Conservation (phyloP, 2,329 filamentous ascomycete species). For the Aspergillus puulaauensis region DNA sequence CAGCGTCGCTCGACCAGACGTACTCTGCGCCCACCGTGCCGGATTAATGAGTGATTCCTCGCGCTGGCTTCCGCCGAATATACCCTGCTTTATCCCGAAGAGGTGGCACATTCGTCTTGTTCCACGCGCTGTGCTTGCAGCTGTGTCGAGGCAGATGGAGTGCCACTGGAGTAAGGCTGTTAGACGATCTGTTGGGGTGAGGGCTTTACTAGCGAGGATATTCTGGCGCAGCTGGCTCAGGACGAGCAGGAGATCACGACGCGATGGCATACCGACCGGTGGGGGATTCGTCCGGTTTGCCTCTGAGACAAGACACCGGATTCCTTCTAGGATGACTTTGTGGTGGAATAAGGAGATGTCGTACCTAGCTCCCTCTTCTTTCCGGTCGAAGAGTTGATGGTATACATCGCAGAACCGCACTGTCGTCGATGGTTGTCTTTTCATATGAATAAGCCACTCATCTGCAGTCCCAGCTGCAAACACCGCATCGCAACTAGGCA, state of each 20-base stretch:
- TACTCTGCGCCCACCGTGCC: constrained; percentile 10
- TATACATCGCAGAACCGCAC: constrained; percentile 2
- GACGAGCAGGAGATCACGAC: neutral
- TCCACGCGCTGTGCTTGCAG: constrained; percentile 10
- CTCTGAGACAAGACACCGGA: constrained; percentile 1
- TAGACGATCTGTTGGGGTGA: neutral
- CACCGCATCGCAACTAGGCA: constrained; percentile 2
- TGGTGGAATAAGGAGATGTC: constrained; percentile 4
- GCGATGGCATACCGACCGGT: neutral
- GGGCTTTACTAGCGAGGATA: neutral
- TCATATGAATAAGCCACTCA: neutral
- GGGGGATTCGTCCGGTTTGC: neutral
- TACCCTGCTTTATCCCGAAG: constrained; percentile 8
- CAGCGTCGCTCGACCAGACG: constrained; percentile 2
- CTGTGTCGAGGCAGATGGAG: constrained; percentile 11
- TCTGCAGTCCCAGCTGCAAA: neutral
- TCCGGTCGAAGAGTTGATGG: neutral
- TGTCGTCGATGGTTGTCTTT: neutral
- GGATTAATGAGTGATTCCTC: constrained; percentile 9
- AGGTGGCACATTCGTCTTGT: constrained; percentile 12
- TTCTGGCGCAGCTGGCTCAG: neutral
- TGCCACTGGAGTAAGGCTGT: constrained; percentile 14
- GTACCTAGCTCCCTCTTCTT: neutral
- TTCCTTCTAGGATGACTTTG: constrained; percentile 3
- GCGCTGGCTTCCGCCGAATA: constrained; percentile 13